Evolutionary conservation across 805 yeast species (phyloP).

Genomic region (Jamesozyma jinghongensis): DNA sequence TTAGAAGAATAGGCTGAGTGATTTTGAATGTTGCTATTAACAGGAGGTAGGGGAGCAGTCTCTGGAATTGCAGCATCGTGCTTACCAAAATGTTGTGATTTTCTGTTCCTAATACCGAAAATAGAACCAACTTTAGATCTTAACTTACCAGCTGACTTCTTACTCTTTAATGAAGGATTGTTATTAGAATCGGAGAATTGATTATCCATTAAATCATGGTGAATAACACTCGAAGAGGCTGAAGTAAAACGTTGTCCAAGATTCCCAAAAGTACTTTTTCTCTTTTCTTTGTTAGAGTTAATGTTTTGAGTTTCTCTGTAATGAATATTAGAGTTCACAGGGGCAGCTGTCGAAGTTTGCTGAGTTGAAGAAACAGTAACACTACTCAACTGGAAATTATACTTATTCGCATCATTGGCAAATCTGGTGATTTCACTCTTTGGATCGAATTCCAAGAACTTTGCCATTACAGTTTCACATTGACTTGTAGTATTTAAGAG

Average conservation of each 20-base stretch:
- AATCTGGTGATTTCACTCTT: slow-evolving; percentile 50
- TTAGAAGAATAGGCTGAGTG: not conserved
- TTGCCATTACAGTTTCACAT: slow-evolving; percentile 58
- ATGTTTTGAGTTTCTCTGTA: not conserved
- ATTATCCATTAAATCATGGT: slow-evolving; percentile 26
- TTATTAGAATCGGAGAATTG: slow-evolving; percentile 26
- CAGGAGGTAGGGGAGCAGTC: not conserved
- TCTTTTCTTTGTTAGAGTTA: slow-evolving; percentile 11
- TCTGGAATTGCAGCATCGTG: slow-evolving; percentile 5
- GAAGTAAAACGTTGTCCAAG: slow-evolving; percentile 24
- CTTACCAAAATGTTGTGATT: slow-evolving; percentile 8
- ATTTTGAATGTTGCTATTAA: not conserved
- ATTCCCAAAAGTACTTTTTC: slow-evolving; percentile 22
- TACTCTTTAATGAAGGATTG: slow-evolving; percentile 24
- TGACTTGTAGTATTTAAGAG: slow-evolving; percentile 36
- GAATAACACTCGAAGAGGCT: slow-evolving; percentile 24
- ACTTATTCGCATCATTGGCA: slow-evolving; percentile 34
- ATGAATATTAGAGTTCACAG: no score
- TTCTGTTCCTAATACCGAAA: slow-evolving; percentile 41
- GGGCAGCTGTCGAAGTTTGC: not conserved
- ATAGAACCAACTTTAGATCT: slow-evolving; percentile 70
- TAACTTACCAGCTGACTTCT: slow-evolving; percentile 34
- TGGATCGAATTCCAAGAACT: slow-evolving; percentile 55
- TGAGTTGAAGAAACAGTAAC: not conserved
- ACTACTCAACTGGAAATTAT: slow-evolving; percentile 14